Base-by-base conservation (phyloP, 257 asterid genomes). In the Nicotiana noctiflora region DNA sequence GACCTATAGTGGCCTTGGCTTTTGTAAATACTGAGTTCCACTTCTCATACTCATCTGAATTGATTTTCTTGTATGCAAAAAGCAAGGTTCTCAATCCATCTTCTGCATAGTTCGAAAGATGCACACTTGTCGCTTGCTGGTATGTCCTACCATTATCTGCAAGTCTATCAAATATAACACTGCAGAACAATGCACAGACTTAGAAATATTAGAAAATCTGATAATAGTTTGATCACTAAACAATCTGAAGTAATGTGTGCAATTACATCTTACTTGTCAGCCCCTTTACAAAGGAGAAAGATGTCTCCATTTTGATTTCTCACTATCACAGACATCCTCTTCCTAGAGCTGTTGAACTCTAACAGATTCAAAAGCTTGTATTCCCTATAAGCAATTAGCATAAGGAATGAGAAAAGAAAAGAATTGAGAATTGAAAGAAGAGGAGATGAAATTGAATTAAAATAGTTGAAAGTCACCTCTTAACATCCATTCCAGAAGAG, bases 311-410 rank as follows among this genome's bases (percentile, higher is more conserved):
- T 81, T 82, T 92, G 93, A 77, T 92, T 97, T 83, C 85, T 88
- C 75, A 95, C 85, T 80, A 95, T 91, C 75, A 91, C 95, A 82
- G 98, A 92, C 98, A 95, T 95, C 83, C 98, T 86, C 90, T 95
- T 95, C 89, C 98, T 90, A 83, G 93, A 92, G 96, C 98, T 95
- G 59, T 97, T 93, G 89, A 93, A 95, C 83, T 95, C 97, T 90
- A 95, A 84, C 88, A 93, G 86, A 87, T 89, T 92, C 84, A 95
- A 91, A 88, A 95, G 84, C 85, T 90, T 95, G 91, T 79, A 91
- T 89, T 93, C 98, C 95, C 98, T 95, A 90, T 14, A 84, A 68
- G 63, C 79, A 66, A 49, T 23, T 40, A 49, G 40, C 25, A 14
- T 3, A 25, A 2, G n/a, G 79, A 23, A 15, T 25, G 40, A 68